Percentiles rank a stretch among this genome's conserved stretches.
These are phyloP conservation scores for Setaria italica DNA, from an alignment of 202 grass and related monocot species.

Conservation along the genomic window DNA sequence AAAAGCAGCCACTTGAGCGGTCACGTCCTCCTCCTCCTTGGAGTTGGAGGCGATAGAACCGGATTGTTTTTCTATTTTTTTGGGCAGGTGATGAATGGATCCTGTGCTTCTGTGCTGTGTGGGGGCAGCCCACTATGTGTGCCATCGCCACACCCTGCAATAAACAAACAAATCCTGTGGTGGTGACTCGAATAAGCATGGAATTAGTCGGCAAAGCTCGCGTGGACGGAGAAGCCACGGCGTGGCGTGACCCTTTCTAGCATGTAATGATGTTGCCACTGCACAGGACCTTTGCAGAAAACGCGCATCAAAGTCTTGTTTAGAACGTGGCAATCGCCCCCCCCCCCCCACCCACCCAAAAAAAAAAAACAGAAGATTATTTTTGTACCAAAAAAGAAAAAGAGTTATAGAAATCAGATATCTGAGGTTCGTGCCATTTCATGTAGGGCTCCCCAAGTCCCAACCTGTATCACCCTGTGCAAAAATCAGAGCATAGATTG, in stretches of 20 bases:
- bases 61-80: neutral
- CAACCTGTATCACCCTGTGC: no score
- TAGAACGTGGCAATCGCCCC: neutral
- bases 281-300: neutral
- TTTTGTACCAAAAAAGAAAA: no score
- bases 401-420: no score
- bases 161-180: neutral
- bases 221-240: neutral
- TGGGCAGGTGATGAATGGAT: neutral
- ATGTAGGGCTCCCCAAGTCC: no score
- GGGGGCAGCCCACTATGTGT: conserved; percentile 39
- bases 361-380: no score
- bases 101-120: conserved; percentile 42
- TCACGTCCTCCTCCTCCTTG: conserved; percentile 21
- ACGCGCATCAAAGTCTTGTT: neutral
- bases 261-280: neutral
- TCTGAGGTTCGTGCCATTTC: no score
- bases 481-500: no score
- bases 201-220: conserved; percentile 29
- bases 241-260: conserved; percentile 9
- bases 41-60: neutral
- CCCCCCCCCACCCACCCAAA: no score
- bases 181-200: conserved; percentile 37
- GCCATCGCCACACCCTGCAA: neutral
- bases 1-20: conserved; percentile 29